Evolutionary conservation across 768 basidiomycete genomes (phyloP).

Genomic region (Crassisporium funariophilum): DNA sequence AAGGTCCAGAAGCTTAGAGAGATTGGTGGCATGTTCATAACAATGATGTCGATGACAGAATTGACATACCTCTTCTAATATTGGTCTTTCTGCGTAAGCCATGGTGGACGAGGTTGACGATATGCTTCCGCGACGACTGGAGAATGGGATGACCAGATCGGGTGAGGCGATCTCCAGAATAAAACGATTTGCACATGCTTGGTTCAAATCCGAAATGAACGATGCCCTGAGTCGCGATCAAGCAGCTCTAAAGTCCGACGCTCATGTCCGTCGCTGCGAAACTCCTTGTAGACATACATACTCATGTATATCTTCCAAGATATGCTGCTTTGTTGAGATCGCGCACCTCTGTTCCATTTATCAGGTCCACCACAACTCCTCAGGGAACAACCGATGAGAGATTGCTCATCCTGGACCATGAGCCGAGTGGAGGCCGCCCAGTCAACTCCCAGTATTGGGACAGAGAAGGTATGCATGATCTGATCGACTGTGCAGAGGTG

Average conservation of each 20-base stretch:
- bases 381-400: slow-evolving; percentile 63
- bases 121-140: slow-evolving; percentile 18
- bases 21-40: background rate
- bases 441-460: slow-evolving; percentile 89
- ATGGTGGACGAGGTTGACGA: background rate
- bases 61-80: slow-evolving; percentile 23
- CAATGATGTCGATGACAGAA: background rate
- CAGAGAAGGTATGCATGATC: slow-evolving; percentile 28
- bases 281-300: slow-evolving; percentile 78
- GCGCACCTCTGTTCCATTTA: slow-evolving; percentile 66
- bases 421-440: slow-evolving; percentile 78
- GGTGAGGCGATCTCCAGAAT: slow-evolving; percentile 1
- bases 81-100: slow-evolving; percentile 4
- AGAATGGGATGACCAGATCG: slow-evolving; percentile 11
- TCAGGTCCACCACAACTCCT: slow-evolving; percentile 48
- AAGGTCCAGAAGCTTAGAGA: slow-evolving; percentile 22
- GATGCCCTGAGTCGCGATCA: too few relatives aligned
- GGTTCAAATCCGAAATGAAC: slow-evolving; percentile 2
- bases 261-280: slow-evolving; percentile 30
- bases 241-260: too few relatives aligned
- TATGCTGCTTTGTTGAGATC: slow-evolving; percentile 72
- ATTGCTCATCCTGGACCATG: slow-evolving; percentile 76
- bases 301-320: slow-evolving; percentile 82
- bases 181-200: slow-evolving; percentile 21
- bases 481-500: background rate